Base-by-base conservation (phyloP, 2,329 filamentous ascomycete species). In the Stylonectria norvegica region DNA sequence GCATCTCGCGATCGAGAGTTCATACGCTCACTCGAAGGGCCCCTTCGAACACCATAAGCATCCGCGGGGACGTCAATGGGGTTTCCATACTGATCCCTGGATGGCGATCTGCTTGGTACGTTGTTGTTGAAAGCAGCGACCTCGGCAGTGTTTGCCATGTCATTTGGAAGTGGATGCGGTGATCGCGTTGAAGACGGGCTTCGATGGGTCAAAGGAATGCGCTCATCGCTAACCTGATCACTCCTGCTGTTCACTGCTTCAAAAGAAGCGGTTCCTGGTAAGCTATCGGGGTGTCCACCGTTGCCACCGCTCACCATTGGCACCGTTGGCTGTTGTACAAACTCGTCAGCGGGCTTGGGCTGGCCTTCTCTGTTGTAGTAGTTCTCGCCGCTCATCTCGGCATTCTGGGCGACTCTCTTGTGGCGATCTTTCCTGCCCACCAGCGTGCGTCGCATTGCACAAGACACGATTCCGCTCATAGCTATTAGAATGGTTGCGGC, bases 361-460 rank as follows among this genome's bases (percentile, higher is more conserved):
- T 79, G 73, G 25, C 70, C 75, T 64, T 85, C 79, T 43, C 83
- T 76, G 56, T 83, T 85, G 66, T 94, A 96, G 62, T 85, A 96
- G 59, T 90, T 93, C 57, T 93, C 83, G 19, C 91, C 91, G 61
- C 87, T 97, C 90, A 97, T 97, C 62, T 97, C 90, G 6, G 90
- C 88, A 61, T 97, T 95, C 64, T 94, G 86, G 3, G 83, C 89
- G 60, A 97, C 94, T 32, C 89, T 81, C 71, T 84, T 88, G 74
- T 93, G 90, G 47, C 90, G 79, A n/a, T 90, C 87, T 69, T 96
- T 96, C 55, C 91, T 81, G 64, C 87, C 87, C 46, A 96, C 87
- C 42, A 97, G 72, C 3, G 90, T 94, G 45, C 91, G 82, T 49
- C 93, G 85, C 89, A 97, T 97, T 16, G 89, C 89, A 62, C 90